Evolutionary conservation across 2,329 filamentous ascomycete species (phyloP).

Genomic region (Aspergillus fischeri): DNA sequence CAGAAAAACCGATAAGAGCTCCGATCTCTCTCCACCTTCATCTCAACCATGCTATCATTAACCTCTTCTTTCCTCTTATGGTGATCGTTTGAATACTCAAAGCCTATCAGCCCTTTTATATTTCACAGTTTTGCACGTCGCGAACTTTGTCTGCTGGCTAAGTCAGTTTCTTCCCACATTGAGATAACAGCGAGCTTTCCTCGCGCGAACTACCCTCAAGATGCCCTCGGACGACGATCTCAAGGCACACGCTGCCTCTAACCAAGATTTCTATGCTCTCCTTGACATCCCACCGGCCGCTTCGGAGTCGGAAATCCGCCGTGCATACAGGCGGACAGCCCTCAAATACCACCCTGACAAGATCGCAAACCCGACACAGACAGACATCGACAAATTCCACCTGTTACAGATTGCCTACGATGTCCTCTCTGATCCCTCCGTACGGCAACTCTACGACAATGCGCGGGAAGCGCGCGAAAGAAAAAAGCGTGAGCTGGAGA

Average conservation of each 20-base stretch:
- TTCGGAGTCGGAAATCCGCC: constrained; percentile 68
- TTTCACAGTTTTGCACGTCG: not conserved
- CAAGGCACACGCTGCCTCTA: constrained; percentile 57
- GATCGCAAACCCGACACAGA: constrained; percentile 61
- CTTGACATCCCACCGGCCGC: constrained; percentile 64
- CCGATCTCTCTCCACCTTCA: not conserved
- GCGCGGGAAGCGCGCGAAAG: constrained; percentile 67
- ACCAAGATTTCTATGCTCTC: constrained; percentile 72
- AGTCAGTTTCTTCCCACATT: not conserved
- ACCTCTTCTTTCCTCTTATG: not conserved
- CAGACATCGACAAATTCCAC: constrained; percentile 77
- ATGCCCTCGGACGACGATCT: constrained; percentile 42
- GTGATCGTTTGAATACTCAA: not conserved
- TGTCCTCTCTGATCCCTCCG: constrained; percentile 66
- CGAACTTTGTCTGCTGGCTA: not conserved
- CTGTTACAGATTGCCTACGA: constrained; percentile 81
- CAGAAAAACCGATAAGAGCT: not conserved
- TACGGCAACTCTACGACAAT: constrained; percentile 74
- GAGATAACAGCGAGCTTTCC: not conserved
- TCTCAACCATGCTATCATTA: not conserved
- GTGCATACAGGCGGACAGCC: constrained; percentile 78
- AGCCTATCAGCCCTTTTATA: not conserved
- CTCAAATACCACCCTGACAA: constrained; percentile 96
- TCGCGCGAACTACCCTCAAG: constrained; percentile 2
- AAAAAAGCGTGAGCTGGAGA: constrained; percentile 65